Base-by-base conservation (phyloP, 169 alveolate genomes). In the Cryptosporidium sp. region DNA sequence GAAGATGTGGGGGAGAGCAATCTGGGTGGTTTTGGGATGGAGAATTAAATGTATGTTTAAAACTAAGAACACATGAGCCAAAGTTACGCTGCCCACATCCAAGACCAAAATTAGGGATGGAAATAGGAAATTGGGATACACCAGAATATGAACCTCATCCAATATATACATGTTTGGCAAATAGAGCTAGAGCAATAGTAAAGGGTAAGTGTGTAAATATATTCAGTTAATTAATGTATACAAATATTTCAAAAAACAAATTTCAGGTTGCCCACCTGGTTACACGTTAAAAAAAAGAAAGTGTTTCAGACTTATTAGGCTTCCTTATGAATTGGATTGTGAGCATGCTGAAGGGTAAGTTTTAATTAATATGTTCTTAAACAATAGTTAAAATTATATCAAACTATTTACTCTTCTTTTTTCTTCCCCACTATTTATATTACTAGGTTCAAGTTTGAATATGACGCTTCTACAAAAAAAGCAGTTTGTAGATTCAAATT, bases 21-120 rank as follows among this genome's bases (percentile, higher is more conserved):
- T 80, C 89, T 18, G 75, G 75, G 9, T 80, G 89, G 89, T 80
- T 62, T 65, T 80, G 89, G 89, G 89, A 80, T 48, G 89, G 75
- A 9, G 75, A 67, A 16, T 61, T 65, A 29, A 42, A 29, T 8
- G 39, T 68, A 9, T 80, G 89, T 31, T 37, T 80, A 31, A 80
- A 65, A 51, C 29, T 80, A 26, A 60, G 75, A 62, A 80, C 89
- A 29, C 68, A 60, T n/a, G 89, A 80, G 18, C 89, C 89, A 10
- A 80, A 80, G 53, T 29, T 80, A 16, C 37, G 89, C 8, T 80
- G 89, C 29, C 89, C 89, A 31, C 75, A 80, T 48, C 89, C 89
- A 21, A 37, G 69, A 18, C 89, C 89, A 18, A 67, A 61, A 18
- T 33, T 58, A 16, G 89, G 89, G n/a, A 35, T 44, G 56, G 89